Percentiles rank a stretch among this genome's conserved stretches.
Evolutionary conservation across 2,329 filamentous ascomycete species (phyloP).

Genomic region (Dryadomyces quercus-mongolicae): DNA sequence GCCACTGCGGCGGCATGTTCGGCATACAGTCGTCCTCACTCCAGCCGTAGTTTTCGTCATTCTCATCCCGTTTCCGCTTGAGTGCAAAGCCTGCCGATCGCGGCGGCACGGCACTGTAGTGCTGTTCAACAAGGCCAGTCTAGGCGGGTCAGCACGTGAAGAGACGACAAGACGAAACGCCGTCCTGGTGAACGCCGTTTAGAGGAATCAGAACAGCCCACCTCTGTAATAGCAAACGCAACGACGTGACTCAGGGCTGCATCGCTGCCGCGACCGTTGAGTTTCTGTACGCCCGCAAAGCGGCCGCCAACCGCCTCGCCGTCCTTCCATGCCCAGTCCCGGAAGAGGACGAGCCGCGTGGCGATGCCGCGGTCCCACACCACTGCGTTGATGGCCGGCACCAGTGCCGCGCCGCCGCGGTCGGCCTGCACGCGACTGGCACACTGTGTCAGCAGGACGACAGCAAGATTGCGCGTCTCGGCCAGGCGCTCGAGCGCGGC

Average conservation of each 20-base stretch:
- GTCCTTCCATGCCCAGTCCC: conserved; percentile 54
- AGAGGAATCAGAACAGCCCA: conserved; percentile 19
- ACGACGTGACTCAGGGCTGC: conserved; percentile 29
- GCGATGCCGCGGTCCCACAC: conserved; percentile 73
- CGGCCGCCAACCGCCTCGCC: conserved; percentile 35
- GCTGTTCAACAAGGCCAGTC: conserved; percentile 24
- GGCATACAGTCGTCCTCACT: conserved; percentile 51
- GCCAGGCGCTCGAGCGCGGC: conserved; percentile 65
- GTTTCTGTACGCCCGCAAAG: conserved; percentile 54
- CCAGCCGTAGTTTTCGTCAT: conserved; percentile 63
- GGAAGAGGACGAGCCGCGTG: conserved; percentile 64
- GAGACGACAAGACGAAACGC: not conserved
- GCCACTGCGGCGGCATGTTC: conserved; percentile 51
- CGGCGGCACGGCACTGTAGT: conserved; percentile 18
- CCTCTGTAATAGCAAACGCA: conserved; percentile 36
- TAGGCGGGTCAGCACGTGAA: not conserved
- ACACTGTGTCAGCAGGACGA: conserved; percentile 68
- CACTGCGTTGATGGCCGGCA: conserved; percentile 60
- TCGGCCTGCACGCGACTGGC: conserved; percentile 66
- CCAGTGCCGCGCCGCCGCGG: conserved; percentile 52
- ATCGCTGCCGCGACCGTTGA: conserved; percentile 36
- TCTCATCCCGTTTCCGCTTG: conserved; percentile 57
- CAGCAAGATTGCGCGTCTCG: conserved; percentile 56
- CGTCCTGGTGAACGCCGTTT: too few relatives aligned
- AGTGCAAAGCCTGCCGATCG: conserved; percentile 23